Evolutionary conservation across 1,284 basidiomycete species (phyloP).

Genomic region (Leucocoprinus gongylophorus): DNA sequence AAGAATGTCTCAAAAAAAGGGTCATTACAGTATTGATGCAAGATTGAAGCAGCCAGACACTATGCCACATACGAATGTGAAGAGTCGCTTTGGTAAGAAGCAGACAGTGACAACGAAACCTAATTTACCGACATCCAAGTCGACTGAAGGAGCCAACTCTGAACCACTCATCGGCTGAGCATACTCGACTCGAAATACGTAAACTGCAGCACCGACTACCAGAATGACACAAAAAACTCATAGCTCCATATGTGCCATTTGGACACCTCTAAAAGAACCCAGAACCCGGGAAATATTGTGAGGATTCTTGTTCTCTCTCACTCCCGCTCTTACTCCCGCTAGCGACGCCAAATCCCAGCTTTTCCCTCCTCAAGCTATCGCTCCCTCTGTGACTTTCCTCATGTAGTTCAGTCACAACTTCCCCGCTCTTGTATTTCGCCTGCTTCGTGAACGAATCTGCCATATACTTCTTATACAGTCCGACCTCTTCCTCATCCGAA

Average conservation of each 20-base stretch:
- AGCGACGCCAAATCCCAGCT: neutral
- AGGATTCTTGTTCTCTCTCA: conserved; percentile 7
- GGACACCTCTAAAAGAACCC: conserved; percentile 10
- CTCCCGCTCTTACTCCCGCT: neutral
- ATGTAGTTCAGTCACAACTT: neutral
- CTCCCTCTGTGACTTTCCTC: neutral
- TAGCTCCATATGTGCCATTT: neutral
- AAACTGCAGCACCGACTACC: neutral
- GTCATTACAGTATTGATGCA: too few relatives aligned
- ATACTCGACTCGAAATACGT: too few relatives aligned
- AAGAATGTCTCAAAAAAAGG: too few relatives aligned
- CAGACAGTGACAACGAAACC: too few relatives aligned
- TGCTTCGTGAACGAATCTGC: neutral
- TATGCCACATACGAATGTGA: too few relatives aligned
- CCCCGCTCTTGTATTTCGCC: neutral
- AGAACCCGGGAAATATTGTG: conserved; percentile 15
- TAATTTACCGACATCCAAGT: too few relatives aligned
- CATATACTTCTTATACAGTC: conserved; percentile 6
- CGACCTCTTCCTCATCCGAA: conserved; percentile 13
- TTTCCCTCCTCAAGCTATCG: conserved; percentile 2
- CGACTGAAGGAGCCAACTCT: too few relatives aligned
- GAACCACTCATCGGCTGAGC: too few relatives aligned
- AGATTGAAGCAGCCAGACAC: too few relatives aligned
- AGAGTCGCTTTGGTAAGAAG: neutral
- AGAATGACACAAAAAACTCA: too few relatives aligned